Evolutionary conservation across 1,284 basidiomycete genomes (phyloP).

Genomic region (Cryptococcus wingfieldii): DNA sequence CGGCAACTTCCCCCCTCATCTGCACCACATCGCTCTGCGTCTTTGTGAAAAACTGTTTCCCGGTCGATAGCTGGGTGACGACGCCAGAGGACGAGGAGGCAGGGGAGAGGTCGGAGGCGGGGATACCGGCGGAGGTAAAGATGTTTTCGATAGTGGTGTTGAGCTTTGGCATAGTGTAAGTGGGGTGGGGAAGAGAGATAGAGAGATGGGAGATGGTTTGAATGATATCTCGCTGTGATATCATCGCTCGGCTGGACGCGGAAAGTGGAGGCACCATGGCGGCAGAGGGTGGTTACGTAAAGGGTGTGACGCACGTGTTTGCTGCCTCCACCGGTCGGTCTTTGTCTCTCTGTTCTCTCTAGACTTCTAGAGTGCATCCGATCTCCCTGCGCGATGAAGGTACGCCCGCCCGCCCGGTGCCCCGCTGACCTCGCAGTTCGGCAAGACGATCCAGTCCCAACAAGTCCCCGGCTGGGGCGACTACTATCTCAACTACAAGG

Average conservation of each 20-base stretch:
- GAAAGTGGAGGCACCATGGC: neutral
- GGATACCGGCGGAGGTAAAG: constrained; percentile 17
- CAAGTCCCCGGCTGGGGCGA: constrained; percentile 96
- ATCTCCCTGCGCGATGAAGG: too few relatives aligned
- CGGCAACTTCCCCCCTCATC: constrained; percentile 66
- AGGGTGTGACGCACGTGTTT: too few relatives aligned
- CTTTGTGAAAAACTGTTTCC: constrained; percentile 27
- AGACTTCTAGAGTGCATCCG: too few relatives aligned
- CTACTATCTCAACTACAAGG: constrained; percentile 97
- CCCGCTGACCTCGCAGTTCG: too few relatives aligned
- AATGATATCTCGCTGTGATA: neutral
- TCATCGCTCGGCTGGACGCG: neutral
- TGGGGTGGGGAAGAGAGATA: neutral
- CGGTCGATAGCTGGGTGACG: constrained; percentile 6
- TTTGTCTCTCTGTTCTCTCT: too few relatives aligned
- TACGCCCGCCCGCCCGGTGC: too few relatives aligned
- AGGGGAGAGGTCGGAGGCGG: constrained; percentile 7
- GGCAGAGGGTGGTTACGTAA: neutral
- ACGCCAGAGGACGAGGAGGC: constrained; percentile 6
- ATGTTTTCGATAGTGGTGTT: constrained; percentile 17
- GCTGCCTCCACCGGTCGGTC: too few relatives aligned
- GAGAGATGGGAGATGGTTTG: too few relatives aligned
- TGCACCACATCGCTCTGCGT: constrained; percentile 49
- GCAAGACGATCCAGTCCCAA: constrained; percentile 94
- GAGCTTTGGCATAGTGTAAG: neutral